Evolutionary conservation across 1,284 basidiomycete species (phyloP).

Genomic region (Ganoderma lucidum): DNA sequence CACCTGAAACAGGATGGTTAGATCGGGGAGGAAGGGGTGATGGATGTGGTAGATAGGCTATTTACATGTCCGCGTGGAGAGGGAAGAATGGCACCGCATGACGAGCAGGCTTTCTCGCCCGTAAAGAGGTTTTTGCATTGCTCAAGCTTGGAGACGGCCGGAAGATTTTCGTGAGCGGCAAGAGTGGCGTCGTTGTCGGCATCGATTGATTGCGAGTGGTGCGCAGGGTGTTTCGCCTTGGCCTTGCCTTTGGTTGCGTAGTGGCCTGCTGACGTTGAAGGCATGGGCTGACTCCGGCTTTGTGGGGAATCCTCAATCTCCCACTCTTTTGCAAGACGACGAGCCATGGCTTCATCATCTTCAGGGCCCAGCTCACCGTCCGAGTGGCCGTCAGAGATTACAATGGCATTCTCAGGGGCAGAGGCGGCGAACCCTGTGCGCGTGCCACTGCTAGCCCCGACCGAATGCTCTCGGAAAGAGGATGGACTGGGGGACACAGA

Average conservation of each 20-base stretch:
- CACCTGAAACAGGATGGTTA: slow-evolving; percentile 43
- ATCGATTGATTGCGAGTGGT: slow-evolving; percentile 1
- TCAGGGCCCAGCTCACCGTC: slow-evolving; percentile 27
- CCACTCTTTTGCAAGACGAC: slow-evolving; percentile 50
- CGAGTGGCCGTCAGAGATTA: slow-evolving; percentile 28
- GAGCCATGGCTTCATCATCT: slow-evolving; percentile 49
- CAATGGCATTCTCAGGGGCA: slow-evolving; percentile 25
- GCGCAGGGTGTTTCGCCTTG: slow-evolving; percentile 16
- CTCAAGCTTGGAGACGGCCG: slow-evolving; percentile 22
- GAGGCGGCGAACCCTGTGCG: background rate
- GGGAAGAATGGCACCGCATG: slow-evolving; percentile 24
- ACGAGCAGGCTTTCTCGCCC: slow-evolving; percentile 23
- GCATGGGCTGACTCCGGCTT: background rate
- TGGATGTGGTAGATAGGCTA: background rate
- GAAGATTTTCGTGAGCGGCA: background rate
- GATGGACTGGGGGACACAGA: slow-evolving; percentile 12
- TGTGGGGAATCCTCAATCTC: slow-evolving; percentile 35
- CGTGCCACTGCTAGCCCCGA: background rate
- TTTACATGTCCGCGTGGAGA: slow-evolving; percentile 34
- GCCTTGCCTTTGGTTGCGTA: slow-evolving; percentile 18
- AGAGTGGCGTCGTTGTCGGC: background rate
- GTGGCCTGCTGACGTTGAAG: background rate
- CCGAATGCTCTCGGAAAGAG: slow-evolving; percentile 10
- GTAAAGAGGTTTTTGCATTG: slow-evolving; percentile 28
- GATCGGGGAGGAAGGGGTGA: background rate